Evolutionary conservation across 2,329 filamentous ascomycete genomes (phyloP).

Genomic region (Beauveria sp.): DNA sequence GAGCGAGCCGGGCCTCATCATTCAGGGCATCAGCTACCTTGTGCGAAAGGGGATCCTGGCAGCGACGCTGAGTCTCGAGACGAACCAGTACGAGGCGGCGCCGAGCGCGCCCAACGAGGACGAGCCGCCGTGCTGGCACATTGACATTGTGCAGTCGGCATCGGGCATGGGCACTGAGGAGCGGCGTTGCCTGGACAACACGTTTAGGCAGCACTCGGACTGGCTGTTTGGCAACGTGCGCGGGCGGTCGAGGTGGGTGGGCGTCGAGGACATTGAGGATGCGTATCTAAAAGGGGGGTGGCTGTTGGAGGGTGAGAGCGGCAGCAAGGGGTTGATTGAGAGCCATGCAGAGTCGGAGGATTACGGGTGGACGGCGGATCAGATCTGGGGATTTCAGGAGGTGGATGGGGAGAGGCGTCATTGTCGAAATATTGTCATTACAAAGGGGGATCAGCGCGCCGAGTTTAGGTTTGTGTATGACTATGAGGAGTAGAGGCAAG

Average conservation of each 20-base stretch:
- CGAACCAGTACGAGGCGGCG: conserved; percentile 46
- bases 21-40: conserved; percentile 67
- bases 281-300: conserved; percentile 52
- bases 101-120: conserved; percentile 31
- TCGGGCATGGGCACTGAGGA: conserved; percentile 60
- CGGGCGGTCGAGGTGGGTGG: conserved; percentile 49
- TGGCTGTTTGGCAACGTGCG: conserved; percentile 69
- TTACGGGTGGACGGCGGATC: conserved; percentile 46
- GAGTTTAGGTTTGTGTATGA: conserved; percentile 51
- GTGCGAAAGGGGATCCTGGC: conserved; percentile 63
- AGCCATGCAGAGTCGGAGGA: conserved; percentile 50
- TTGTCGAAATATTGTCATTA: conserved; percentile 44
- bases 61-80: conserved; percentile 59
- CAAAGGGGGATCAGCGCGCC: conserved; percentile 41
- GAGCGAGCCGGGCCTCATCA: conserved; percentile 58
- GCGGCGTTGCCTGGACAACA: conserved; percentile 44
- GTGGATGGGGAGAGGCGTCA: conserved; percentile 46
- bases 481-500: conserved; percentile 23
- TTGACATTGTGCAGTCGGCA: conserved; percentile 67
- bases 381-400: conserved; percentile 55
- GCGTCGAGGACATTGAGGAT: conserved; percentile 42
- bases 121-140: conserved; percentile 40
- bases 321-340: conserved; percentile 52
- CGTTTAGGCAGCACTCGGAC: conserved; percentile 59
- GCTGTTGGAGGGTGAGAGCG: conserved; percentile 45